Conservation (phyloP, 1,284 basidiomycete species). For the Chondrostereum purpureum region DNA sequence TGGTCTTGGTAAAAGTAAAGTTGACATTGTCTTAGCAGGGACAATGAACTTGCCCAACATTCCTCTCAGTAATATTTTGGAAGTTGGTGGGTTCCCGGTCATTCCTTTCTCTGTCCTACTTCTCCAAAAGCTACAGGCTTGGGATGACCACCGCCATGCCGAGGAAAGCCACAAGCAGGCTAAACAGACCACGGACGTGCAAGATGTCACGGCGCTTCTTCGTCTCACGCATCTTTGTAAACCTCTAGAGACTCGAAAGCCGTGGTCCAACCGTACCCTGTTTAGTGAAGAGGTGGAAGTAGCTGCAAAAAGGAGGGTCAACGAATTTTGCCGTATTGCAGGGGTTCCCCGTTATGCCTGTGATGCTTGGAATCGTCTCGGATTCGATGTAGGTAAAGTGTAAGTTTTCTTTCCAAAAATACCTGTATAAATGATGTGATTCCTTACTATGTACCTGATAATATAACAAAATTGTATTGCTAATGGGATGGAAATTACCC, state of each 20-base stretch:
- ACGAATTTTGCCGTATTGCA: slow-evolving; percentile 10
- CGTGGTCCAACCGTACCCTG: slow-evolving; percentile 11
- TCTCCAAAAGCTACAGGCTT: slow-evolving; percentile 44
- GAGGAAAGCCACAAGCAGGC: slow-evolving; percentile 22
- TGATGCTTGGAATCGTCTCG: not conserved
- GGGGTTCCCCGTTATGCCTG: not conserved
- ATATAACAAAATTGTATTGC: not conserved
- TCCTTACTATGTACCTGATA: not conserved
- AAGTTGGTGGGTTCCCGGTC: slow-evolving; percentile 14
- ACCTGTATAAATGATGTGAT: not conserved
- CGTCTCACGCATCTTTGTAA: slow-evolving; percentile 17
- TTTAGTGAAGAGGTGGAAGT: slow-evolving; percentile 13
- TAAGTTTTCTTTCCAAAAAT: not conserved
- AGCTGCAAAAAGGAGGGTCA: slow-evolving; percentile 13
- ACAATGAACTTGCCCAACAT: slow-evolving; percentile 37
- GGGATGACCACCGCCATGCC: slow-evolving; percentile 38
- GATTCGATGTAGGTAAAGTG: not conserved
- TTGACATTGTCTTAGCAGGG: slow-evolving; percentile 45
- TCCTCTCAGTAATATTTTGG: slow-evolving; percentile 21
- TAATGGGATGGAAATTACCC: no score
- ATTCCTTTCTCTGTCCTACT: slow-evolving; percentile 39
- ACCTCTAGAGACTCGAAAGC: slow-evolving; percentile 1
- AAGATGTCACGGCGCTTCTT: slow-evolving; percentile 37
- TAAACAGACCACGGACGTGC: slow-evolving; percentile 36
- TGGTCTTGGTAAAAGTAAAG: slow-evolving; percentile 32